Evolutionary conservation across 2,329 filamentous ascomycete species (phyloP).

Genomic region (Trichophyton mentagrophytes): DNA sequence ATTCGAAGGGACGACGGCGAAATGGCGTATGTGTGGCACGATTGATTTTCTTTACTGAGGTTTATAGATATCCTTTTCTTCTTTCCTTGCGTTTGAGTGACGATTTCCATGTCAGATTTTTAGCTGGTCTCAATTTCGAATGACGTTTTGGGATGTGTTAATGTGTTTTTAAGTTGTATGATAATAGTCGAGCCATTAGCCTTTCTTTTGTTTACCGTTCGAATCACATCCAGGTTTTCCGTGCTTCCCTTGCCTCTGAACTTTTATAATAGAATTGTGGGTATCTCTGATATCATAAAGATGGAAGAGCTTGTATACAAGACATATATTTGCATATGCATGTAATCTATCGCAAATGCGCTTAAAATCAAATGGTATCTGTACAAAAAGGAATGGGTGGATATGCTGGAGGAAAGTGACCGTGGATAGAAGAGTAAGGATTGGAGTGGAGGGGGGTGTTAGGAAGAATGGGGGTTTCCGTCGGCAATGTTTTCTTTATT

Average conservation of each 20-base stretch:
- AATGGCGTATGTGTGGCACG: not conserved
- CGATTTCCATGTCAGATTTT: constrained; percentile 2
- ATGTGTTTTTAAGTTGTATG: not conserved
- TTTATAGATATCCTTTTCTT: constrained; percentile 3
- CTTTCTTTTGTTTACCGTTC: not conserved
- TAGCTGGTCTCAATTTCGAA: constrained; percentile 2
- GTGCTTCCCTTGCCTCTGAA: not conserved
- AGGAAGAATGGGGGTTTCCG: not conserved
- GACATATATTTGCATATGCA: not conserved
- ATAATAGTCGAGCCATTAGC: not conserved
- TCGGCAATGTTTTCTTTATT: not conserved
- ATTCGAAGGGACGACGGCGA: not conserved
- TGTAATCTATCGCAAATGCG: not conserved
- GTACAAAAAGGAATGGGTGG: not conserved
- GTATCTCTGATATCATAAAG: not conserved
- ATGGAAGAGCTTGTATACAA: not conserved
- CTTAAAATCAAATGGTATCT: constrained; percentile 3
- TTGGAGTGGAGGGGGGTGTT: not conserved
- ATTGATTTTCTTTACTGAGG: not conserved
- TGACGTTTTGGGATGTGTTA: constrained; percentile 1
- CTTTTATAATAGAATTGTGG: not conserved
- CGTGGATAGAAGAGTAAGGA: not conserved
- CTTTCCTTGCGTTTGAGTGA: not conserved
- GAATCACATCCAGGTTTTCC: not conserved
- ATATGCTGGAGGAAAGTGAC: not conserved